Evolutionary conservation across 306 rosid species (phyloP).

Genomic region (Rosa multiflora): DNA sequence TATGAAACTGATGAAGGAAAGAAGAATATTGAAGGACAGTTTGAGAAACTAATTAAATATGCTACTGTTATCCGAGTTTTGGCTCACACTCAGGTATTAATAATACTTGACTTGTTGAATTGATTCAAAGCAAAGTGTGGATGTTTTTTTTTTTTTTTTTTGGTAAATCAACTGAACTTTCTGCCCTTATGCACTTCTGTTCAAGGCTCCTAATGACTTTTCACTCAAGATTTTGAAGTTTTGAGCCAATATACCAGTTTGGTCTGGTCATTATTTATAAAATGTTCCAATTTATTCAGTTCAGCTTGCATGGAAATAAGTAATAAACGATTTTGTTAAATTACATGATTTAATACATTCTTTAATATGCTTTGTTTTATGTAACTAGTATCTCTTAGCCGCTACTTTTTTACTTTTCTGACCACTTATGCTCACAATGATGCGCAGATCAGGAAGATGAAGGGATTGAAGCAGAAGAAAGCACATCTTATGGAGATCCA

Average conservation of each 20-base stretch:
- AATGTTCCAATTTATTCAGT: no score
- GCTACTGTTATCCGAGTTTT: conserved; percentile 71
- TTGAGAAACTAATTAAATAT: conserved; percentile 75
- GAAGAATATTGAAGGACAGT: conserved; percentile 55
- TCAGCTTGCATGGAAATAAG: no score
- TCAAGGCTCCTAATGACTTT: no score
- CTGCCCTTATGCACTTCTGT: no score
- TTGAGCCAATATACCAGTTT: no score
- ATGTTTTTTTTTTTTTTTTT: not conserved
- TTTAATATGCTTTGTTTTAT: not conserved
- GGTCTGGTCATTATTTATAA: no score
- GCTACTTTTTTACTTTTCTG: not conserved
- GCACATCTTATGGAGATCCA: conserved; percentile 91
- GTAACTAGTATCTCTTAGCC: not conserved
- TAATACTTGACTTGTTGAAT: not conserved
- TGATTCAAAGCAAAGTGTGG: not conserved
- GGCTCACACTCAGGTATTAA: conserved; percentile 83
- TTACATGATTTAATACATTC: not conserved
- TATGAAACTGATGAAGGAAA: conserved; percentile 76
- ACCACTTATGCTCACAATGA: not conserved
- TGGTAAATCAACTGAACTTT: no score
- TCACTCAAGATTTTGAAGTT: no score
- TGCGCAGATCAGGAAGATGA: conserved; percentile 70
- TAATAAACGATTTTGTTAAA: no score
- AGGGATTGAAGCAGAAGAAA: conserved; percentile 86